phyloP scores from a whole-genome alignment of 129 eudicot species.

The Artemisia annua region DNA sequence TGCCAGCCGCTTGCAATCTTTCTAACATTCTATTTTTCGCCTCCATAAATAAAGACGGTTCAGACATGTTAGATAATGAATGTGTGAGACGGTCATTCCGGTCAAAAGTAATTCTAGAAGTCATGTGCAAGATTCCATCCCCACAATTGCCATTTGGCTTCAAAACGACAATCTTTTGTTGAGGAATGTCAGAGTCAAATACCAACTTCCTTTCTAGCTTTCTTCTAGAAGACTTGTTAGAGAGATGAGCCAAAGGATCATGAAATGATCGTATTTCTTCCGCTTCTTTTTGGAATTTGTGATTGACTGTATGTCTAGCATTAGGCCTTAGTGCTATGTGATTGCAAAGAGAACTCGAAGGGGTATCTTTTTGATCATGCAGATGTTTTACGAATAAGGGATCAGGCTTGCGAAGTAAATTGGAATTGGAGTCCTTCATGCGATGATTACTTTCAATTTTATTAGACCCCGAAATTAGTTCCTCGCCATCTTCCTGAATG shows the following conservation, averaged over 20 bases:
- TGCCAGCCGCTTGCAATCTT: slow-evolving; percentile 39
- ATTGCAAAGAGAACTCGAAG: too few relatives aligned
- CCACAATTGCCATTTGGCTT: slow-evolving; percentile 62
- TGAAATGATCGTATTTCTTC: background rate
- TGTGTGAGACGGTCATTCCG: slow-evolving; percentile 28
- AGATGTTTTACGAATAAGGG: background rate
- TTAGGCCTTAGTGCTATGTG: too few relatives aligned
- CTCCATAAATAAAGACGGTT: slow-evolving; percentile 59
- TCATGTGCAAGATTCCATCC: slow-evolving; percentile 48
- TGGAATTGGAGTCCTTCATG: background rate
- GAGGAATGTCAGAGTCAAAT: slow-evolving; percentile 28
- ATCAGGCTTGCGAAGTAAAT: background rate
- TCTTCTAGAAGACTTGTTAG: too few relatives aligned
- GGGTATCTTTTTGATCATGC: background rate
- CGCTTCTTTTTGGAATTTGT: background rate
- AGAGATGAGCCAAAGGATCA: slow-evolving; percentile 1
- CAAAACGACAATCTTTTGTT: slow-evolving; percentile 52
- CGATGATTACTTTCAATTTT: background rate
- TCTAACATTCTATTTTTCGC: slow-evolving; percentile 70
- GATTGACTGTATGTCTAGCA: too few relatives aligned
- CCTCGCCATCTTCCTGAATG: background rate
- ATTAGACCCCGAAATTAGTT: too few relatives aligned
- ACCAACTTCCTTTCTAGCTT: slow-evolving; percentile 26
- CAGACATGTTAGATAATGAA: slow-evolving; percentile 34
- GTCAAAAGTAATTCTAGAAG: slow-evolving; percentile 33